Evolutionary conservation across 305 asterid genomes (phyloP), one percentile per base, ranked within the genome.

Genomic region (Rubia balearica): DNA sequence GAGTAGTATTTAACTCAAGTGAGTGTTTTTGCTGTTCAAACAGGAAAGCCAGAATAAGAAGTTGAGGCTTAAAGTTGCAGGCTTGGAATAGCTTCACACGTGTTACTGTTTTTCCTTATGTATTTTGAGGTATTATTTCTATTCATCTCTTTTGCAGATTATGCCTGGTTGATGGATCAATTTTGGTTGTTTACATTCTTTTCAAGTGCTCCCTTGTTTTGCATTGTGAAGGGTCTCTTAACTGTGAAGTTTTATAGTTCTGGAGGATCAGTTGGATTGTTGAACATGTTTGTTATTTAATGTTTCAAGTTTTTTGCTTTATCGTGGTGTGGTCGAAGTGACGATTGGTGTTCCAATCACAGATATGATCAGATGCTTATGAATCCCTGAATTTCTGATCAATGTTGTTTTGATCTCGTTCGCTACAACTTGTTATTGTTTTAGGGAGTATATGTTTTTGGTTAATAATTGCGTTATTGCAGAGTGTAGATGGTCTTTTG

Each of bases 1-100:
- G 38, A 33, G 38, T 33, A 53, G 21, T 36, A 27, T 19, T 36
- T 43, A 8, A 3, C 6, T 49, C 10, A 1, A 17, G 30, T 16
- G 43, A n/a, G 8, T 45, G 3, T 24, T 3, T 0, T 40, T 38
- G 9, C 14, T 55, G 22, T 53, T 51, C 5, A 3, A 41, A 41
- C 78, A 75, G 78, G 78, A 75, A 63, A 70, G 55, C n/a, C 61
- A 55, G 17, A 75, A 69, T 43, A 75, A 53, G 78, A 75, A 70
- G 71, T 43, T 75, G 71, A 75, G 78, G 66, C 74, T 75, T 64
- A 53, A 69, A 55, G 78, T 69, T 24, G 78, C 71, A 17, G 78
- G 71, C 24, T 63, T 69, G 74, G 78, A 75, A 43, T 75, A 72
- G 71, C 57, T 60, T 62, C 51, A 10, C 49, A 27, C 11, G 21